Evolutionary conservation across 306 rosid species (phyloP), one percentile per base, ranked within the genome.

Genomic region (Arachis stenosperma): DNA sequence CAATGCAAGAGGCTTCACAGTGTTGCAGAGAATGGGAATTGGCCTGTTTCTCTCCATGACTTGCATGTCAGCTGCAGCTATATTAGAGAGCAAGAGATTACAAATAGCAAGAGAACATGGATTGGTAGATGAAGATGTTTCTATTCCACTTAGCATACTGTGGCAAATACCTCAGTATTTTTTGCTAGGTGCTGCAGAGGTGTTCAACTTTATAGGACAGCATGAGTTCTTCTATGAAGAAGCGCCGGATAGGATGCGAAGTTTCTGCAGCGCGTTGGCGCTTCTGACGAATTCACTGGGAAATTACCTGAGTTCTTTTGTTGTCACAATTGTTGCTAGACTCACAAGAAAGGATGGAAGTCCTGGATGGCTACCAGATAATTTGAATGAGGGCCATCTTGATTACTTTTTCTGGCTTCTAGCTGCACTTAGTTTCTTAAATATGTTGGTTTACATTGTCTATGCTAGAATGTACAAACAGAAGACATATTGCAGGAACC

Each of bases 141-240:
- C 95, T 33, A 88, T 92, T 14, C 98, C 96, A 39, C 8, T 88
- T 5, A 87, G 81, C 46, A 90, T 92, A 75, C 36, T 87, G 3
- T 92, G 97, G 98, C 98, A 92, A 73, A 67, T 88, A 69, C 98
- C 98, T 27, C 98, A 90, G 12, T 92, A 88, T 78, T 88, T 87
- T 78, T 80, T 90, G 88, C 57, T 90, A 75, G 96, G 98, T 4
- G 92, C 91, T 13, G 96, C 98, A 1, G 98, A 92, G 74, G 69
- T 90, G 14, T 92, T 71, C 78, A 88, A 88, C 6, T 88, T 87
- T 82, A 86, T 92, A 17, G 98, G 97, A 30, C 97, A 92, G 67
- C 91, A 82, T 1, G 95, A 92, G 73, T 92, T 92, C 79, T 92
- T 90, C 88, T 90, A 90, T 7, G 95, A 92, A 50, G 91, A 92